A percentile compares a stretch with the other conserved stretches of the same genome.
phyloP scores from a whole-genome alignment of 192 early-diverging fungal genomes.

The Funneliformis mosseae region DNA sequence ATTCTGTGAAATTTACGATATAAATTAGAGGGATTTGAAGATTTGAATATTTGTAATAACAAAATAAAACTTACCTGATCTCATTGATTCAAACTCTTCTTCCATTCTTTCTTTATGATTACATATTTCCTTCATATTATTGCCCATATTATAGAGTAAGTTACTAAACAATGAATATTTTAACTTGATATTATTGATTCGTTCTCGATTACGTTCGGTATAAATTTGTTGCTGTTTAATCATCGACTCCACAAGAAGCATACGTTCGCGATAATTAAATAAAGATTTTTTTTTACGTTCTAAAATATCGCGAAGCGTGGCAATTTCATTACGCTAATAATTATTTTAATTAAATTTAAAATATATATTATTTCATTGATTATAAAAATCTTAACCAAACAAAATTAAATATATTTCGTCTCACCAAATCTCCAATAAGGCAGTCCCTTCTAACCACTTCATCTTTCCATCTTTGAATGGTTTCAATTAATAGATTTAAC shows the following conservation, averaged over 20 bases:
- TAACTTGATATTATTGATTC: constrained; percentile 22
- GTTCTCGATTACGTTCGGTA: constrained; percentile 12
- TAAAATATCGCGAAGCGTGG: not conserved
- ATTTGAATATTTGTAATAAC: not conserved
- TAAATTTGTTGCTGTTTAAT: constrained; percentile 4
- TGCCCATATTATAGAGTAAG: constrained; percentile 9
- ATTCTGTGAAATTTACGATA: not conserved
- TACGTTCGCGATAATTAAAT: constrained; percentile 19
- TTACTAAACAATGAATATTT: constrained; percentile 18
- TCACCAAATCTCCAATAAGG: constrained; percentile 11
- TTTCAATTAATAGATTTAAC: not conserved
- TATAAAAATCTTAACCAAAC: not conserved
- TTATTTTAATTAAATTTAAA: not conserved
- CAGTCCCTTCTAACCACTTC: not conserved
- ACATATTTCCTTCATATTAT: constrained; percentile 1
- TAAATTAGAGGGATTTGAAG: not conserved
- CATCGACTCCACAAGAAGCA: not conserved
- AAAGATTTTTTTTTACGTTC: not conserved
- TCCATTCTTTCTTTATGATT: constrained; percentile 25
- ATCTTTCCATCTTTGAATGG: constrained; percentile 12
- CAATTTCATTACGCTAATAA: not conserved
- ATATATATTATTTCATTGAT: not conserved
- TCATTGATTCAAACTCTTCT: constrained; percentile 4
- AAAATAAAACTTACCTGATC: not conserved
- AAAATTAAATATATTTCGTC: constrained; percentile 1